phyloP scores from a whole-genome alignment of 179 eudicot species.

The Drosera spatulata region DNA sequence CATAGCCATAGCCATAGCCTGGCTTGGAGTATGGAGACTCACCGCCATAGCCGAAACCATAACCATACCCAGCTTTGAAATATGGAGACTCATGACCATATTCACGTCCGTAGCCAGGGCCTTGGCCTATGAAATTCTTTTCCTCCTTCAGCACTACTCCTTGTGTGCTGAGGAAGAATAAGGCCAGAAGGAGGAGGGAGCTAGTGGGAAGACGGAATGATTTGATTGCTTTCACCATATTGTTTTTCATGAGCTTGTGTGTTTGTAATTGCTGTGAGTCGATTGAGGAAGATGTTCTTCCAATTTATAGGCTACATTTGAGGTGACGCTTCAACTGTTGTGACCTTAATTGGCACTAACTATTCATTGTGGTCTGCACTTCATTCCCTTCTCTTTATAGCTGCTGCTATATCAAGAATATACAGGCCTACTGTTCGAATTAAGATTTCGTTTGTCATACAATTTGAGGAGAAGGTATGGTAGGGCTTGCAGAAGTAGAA shows the following conservation, averaged over 20 bases:
- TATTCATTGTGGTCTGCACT: background rate
- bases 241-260: no score
- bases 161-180: background rate
- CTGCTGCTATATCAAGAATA: no score
- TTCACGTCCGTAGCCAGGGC: background rate
- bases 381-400: no score
- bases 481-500: no score
- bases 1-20: background rate
- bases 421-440: no score
- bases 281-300: background rate
- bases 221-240: background rate
- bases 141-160: background rate
- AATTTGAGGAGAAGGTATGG: no score
- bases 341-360: background rate
- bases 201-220: background rate
- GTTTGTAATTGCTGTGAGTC: background rate
- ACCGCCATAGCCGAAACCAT: background rate
- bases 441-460: no score
- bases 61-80: background rate
- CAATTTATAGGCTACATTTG: background rate
- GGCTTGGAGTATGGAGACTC: background rate
- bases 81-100: background rate
- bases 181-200: background rate
- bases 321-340: background rate
- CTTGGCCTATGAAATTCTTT: background rate